Evolutionary conservation across 75 land plant species (phyloP).

Genomic region (Picea sitchensis): DNA sequence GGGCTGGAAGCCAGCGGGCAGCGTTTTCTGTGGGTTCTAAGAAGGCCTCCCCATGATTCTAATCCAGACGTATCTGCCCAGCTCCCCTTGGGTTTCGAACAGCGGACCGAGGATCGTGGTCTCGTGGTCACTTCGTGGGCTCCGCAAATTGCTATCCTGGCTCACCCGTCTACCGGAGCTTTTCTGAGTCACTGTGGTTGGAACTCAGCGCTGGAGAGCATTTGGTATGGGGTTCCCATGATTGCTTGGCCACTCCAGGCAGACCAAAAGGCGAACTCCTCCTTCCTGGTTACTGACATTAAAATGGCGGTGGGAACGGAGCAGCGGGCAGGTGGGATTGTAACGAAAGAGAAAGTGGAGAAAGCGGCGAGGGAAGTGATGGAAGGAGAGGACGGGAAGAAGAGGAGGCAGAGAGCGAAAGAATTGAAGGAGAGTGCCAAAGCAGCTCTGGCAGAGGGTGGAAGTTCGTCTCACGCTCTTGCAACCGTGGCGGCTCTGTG

Average conservation of each 20-base stretch:
- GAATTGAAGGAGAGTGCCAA: background rate
- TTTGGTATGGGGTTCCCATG: constrained; percentile 9
- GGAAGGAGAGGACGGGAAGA: background rate
- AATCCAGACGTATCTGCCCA: background rate
- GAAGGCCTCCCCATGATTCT: background rate
- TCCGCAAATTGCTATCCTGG: constrained; percentile 14
- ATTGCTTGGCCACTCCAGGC: constrained; percentile 10
- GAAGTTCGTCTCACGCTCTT: too few relatives aligned
- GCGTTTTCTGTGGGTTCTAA: constrained; percentile 29
- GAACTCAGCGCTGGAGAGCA: constrained; percentile 1
- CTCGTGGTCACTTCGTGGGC: constrained; percentile 15
- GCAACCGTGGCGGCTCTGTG: too few relatives aligned
- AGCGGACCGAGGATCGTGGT: constrained; percentile 13
- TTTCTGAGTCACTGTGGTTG: constrained; percentile 26
- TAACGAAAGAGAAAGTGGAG: constrained; percentile 3
- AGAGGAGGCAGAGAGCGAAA: background rate
- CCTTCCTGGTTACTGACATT: background rate
- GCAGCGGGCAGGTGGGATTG: background rate
- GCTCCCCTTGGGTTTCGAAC: constrained; percentile 20
- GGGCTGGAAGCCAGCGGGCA: constrained; percentile 40
- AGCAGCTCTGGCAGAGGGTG: too few relatives aligned
- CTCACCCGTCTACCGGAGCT: constrained; percentile 13
- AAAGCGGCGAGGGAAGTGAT: constrained; percentile 6
- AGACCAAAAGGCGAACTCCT: constrained; percentile 1
- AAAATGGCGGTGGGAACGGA: background rate